Conservation (phyloP, 148 eudicot species). For the Mesembryanthemum crystallinum region DNA sequence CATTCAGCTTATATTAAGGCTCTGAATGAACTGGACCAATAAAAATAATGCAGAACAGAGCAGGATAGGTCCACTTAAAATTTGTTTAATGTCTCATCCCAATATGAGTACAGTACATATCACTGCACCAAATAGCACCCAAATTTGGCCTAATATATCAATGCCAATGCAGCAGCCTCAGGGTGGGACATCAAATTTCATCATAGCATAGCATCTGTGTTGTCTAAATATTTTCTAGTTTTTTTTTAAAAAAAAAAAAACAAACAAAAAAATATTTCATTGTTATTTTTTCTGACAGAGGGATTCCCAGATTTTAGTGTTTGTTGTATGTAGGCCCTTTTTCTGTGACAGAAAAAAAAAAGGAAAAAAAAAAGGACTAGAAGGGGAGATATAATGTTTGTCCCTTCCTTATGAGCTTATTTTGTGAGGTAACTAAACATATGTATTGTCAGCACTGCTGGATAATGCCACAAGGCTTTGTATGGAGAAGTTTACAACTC, state of each 20-base stretch:
- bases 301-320: slow-evolving; percentile 12
- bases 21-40: not conserved
- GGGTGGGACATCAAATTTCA: too few relatives aligned
- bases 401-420: slow-evolving; percentile 6
- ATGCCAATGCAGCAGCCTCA: too few relatives aligned
- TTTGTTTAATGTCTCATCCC: too few relatives aligned
- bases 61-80: not conserved
- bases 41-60: not conserved
- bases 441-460: too few relatives aligned
- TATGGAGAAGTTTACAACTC: too few relatives aligned
- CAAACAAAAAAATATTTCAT: not conserved
- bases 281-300: not conserved
- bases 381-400: slow-evolving; percentile 8
- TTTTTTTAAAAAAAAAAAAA: too few relatives aligned
- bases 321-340: slow-evolving; percentile 7
- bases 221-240: too few relatives aligned
- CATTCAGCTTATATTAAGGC: not conserved
- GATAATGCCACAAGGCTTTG: too few relatives aligned
- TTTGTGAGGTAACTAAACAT: not conserved
- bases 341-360: not conserved
- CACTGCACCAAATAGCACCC: too few relatives aligned
- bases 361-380: not conserved
- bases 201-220: too few relatives aligned
- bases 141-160: too few relatives aligned
- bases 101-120: too few relatives aligned